Conservation (phyloP, 2,329 filamentous ascomycete genomes). For the Penicillium sp. region DNA sequence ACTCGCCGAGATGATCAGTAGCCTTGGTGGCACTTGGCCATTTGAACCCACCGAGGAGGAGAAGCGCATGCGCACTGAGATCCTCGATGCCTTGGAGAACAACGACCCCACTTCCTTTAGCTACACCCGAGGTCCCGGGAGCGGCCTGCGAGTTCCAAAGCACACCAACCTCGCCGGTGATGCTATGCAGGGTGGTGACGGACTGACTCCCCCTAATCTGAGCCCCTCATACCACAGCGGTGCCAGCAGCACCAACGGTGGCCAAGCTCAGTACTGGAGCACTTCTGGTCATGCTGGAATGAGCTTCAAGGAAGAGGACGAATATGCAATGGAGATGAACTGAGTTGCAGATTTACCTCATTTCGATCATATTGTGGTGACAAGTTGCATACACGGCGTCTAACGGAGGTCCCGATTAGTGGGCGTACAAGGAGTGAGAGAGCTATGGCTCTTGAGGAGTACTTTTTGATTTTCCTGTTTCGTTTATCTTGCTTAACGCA, state of each 20-base stretch:
- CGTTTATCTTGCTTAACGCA: neutral
- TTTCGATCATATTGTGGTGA: conserved; percentile 16
- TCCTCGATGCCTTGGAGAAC: conserved; percentile 81
- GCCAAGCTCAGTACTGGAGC: conserved; percentile 56
- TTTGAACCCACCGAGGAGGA: conserved; percentile 89
- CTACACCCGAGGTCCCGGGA: conserved; percentile 81
- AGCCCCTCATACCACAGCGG: conserved; percentile 72
- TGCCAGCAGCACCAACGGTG: conserved; percentile 59
- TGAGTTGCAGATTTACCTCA: conserved; percentile 15
- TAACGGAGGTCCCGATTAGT: conserved; percentile 6
- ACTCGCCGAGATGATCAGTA: conserved; percentile 70
- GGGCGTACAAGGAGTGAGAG: neutral
- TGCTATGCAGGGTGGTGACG: conserved; percentile 53
- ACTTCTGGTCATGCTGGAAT: conserved; percentile 56
- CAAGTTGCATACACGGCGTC: conserved; percentile 34
- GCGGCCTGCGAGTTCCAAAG: conserved; percentile 84
- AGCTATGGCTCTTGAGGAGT: neutral
- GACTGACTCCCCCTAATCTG: conserved; percentile 61
- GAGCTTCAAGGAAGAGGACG: conserved; percentile 92
- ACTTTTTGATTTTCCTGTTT: neutral
- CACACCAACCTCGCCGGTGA: conserved; percentile 92
- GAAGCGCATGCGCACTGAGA: conserved; percentile 90
- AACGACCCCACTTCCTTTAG: conserved; percentile 73
- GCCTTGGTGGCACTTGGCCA: conserved; percentile 72
- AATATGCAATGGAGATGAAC: conserved; percentile 76